phyloP scores from a whole-genome alignment of 345 rosid genomes.

The Reutealis trisperma region DNA sequence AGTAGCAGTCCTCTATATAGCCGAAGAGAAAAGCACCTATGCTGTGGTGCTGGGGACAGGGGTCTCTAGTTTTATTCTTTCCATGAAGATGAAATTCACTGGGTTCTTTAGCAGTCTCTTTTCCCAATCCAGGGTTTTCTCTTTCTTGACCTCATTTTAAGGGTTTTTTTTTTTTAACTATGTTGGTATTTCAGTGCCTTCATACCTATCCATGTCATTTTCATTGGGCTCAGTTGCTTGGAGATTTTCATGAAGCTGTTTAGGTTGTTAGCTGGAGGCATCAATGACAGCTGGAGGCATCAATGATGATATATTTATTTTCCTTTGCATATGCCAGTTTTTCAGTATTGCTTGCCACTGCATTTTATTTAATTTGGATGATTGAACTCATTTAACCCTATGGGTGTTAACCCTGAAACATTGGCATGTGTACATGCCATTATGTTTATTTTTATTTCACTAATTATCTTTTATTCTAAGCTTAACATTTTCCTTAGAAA shows the following conservation, averaged over 20 bases:
- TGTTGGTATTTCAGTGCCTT: too few relatives aligned
- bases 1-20: too few relatives aligned
- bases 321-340: neutral
- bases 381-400: neutral
- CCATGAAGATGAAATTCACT: too few relatives aligned
- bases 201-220: too few relatives aligned
- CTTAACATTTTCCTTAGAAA: neutral
- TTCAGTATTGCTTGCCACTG: too few relatives aligned
- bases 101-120: too few relatives aligned
- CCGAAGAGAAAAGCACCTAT: neutral
- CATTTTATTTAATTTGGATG: neutral
- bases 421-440: neutral
- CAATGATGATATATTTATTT: neutral
- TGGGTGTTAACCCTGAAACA: neutral
- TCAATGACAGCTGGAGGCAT: neutral
- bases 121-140: too few relatives aligned
- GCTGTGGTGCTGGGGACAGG: too few relatives aligned
- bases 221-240: neutral
- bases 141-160: too few relatives aligned
- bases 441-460: neutral
- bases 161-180: too few relatives aligned
- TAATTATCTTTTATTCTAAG: neutral
- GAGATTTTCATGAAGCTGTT: neutral
- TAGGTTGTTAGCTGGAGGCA: neutral
- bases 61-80: too few relatives aligned